Base-by-base conservation (phyloP, 2,329 filamentous ascomycete species). In the Drechslerella dactyloides region DNA sequence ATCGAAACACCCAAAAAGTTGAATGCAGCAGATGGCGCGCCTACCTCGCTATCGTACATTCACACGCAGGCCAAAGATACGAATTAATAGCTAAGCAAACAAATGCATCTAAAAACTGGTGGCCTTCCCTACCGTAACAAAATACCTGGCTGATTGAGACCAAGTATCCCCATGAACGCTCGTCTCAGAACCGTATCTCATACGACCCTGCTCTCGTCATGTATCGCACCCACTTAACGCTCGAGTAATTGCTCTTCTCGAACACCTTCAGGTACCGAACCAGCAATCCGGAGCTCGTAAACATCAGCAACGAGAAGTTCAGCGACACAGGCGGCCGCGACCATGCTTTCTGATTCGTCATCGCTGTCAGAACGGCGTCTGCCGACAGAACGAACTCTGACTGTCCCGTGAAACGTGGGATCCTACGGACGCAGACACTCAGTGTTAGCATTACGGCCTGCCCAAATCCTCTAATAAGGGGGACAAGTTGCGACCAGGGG, bases 311-410 rank as follows among this genome's bases (percentile, higher is more conserved):
- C 74, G 90, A 94, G 78, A 99, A 99, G 80, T 87, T 94, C 80
- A 99, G 82, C 80, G 88, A 97, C 73, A 99, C 82, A 2, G 94
- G 94, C 54, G 96, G 96, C 60, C 94, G 85, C 76, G 90, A 96
- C 96, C 94, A 99, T 2, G 91, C 91, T 78, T 96, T 96, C 80
- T 97, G 93, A 77, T 96, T 96, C 53, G 96, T 99, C 93, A 97
- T 99, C 80, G 90, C 92, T 4, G 92, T 96, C 77, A 99, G 82
- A 61, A 90, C 89, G 46, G 94, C 94, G 81, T 99, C 96, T 8
- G 94, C 94, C 76, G 90, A 96, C 68, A 99, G 84, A 11, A 99
- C 93, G 75, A 89, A 99, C 81, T 99, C 94, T 81, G 89, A 93
- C 81, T 97, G 92, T n/a, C 94, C 94, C 0, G 93, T 94, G 81